Evolutionary conservation across 768 basidiomycete species (phyloP).

Genomic region (Tylopilus subfusipes): DNA sequence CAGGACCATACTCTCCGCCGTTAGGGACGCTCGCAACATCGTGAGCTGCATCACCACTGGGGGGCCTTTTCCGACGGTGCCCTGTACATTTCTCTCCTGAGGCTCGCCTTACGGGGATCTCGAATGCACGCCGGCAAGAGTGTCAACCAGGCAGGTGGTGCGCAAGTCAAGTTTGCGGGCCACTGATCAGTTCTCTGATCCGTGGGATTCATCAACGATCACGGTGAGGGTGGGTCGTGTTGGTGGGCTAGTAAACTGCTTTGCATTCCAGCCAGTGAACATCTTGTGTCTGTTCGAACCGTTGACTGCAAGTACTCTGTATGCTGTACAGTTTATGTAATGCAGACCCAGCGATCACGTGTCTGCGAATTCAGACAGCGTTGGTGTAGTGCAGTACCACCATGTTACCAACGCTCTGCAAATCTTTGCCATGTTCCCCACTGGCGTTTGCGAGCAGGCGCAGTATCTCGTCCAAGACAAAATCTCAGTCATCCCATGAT

Average conservation of each 20-base stretch:
- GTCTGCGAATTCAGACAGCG: background rate
- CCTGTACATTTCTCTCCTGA: background rate
- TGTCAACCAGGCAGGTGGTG: background rate
- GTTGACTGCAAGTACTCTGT: background rate
- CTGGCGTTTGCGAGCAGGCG: constrained; percentile 14
- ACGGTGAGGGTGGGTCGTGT: background rate
- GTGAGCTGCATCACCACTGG: background rate
- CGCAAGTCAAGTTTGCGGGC: background rate
- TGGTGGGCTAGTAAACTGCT: background rate
- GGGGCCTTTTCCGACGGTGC: background rate
- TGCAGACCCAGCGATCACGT: background rate
- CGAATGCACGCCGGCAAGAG: background rate
- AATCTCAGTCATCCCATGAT: constrained; percentile 18
- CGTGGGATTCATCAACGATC: background rate
- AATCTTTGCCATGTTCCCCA: constrained; percentile 1
- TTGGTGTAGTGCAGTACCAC: background rate
- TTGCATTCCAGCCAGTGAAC: background rate
- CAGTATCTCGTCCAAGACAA: constrained; percentile 19
- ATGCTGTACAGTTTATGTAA: constrained; percentile 17
- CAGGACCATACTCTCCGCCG: background rate
- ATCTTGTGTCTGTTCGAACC: background rate
- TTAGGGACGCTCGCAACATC: background rate
- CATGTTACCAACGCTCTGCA: constrained; percentile 16
- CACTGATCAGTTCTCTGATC: background rate
- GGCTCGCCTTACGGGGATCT: background rate